phyloP scores from a whole-genome alignment of 345 rosid species.

The Brassica napus region DNA sequence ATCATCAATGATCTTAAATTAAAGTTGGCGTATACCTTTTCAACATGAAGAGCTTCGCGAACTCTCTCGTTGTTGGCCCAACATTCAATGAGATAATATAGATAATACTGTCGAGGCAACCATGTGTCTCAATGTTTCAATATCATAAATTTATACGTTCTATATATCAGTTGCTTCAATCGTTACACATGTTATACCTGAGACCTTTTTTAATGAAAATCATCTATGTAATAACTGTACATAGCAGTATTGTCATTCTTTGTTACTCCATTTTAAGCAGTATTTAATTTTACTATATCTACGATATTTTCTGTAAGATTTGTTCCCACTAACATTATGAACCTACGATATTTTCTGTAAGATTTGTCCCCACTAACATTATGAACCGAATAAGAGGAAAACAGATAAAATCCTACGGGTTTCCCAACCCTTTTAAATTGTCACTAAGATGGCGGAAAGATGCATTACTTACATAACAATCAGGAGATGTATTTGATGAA shows the following conservation, averaged over 20 bases:
- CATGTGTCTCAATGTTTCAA: background rate
- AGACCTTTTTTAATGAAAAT: background rate
- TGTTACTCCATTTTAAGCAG: background rate
- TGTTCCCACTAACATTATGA: too few relatives aligned
- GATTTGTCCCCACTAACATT: background rate
- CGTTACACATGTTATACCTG: background rate
- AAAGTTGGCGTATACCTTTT: conserved; percentile 27
- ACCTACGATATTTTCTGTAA: background rate
- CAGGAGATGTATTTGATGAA: background rate
- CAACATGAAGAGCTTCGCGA: conserved; percentile 34
- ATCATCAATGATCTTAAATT: background rate
- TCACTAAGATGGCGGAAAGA: background rate
- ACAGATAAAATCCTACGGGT: background rate
- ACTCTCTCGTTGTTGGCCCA: conserved; percentile 36
- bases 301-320: background rate
- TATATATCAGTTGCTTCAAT: background rate
- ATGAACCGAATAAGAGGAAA: background rate
- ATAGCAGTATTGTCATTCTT: background rate
- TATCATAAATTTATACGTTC: background rate
- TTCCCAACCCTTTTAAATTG: background rate
- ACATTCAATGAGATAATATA: conserved; percentile 9
- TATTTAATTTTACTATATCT: background rate
- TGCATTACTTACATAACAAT: background rate
- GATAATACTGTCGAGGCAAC: conserved; percentile 23
- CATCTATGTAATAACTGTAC: background rate